Evolutionary conservation across 2,329 filamentous ascomycete genomes (phyloP).

Genomic region (Rhexocercosporidium sp.): DNA sequence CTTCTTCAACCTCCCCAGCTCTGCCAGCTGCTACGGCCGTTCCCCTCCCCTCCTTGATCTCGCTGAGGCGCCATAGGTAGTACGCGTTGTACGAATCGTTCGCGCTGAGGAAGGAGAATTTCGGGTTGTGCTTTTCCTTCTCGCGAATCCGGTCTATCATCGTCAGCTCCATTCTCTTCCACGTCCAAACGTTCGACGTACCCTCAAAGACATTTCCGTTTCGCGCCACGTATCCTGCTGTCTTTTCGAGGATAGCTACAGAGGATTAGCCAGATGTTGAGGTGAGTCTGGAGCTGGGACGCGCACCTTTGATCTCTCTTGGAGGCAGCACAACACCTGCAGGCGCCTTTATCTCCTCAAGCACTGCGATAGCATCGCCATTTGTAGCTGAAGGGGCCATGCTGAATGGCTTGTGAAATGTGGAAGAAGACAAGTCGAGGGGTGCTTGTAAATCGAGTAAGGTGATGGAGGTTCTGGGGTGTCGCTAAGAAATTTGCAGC

Average conservation of each 20-base stretch:
- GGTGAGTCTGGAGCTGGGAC: conserved; percentile 41
- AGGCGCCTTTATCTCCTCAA: conserved; percentile 78
- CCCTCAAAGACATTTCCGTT: conserved; percentile 67
- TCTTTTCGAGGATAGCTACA: conserved; percentile 82
- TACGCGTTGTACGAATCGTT: conserved; percentile 86
- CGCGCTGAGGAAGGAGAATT: conserved; percentile 84
- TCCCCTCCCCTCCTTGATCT: conserved; percentile 84
- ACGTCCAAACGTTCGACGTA: conserved; percentile 35
- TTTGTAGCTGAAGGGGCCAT: conserved; percentile 48
- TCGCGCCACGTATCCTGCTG: conserved; percentile 84
- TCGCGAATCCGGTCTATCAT: conserved; percentile 77
- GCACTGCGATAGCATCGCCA: conserved; percentile 56
- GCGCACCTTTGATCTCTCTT: conserved; percentile 73
- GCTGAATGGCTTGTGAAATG: conserved; percentile 11
- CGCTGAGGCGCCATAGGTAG: conserved; percentile 88
- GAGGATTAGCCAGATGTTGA: conserved; percentile 32
- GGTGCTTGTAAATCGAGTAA: not conserved
- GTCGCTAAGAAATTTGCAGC: conserved; percentile 21
- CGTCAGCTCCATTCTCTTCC: conserved; percentile 26
- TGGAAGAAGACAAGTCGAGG: not conserved
- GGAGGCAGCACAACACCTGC: conserved; percentile 84
- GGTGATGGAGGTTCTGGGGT: conserved; percentile 6
- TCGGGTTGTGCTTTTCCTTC: conserved; percentile 83
- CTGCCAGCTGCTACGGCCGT: conserved; percentile 79
- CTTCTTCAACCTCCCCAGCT: conserved; percentile 63